Evolutionary conservation across 768 basidiomycete genomes (phyloP).

Genomic region (Pleurotus djamor): DNA sequence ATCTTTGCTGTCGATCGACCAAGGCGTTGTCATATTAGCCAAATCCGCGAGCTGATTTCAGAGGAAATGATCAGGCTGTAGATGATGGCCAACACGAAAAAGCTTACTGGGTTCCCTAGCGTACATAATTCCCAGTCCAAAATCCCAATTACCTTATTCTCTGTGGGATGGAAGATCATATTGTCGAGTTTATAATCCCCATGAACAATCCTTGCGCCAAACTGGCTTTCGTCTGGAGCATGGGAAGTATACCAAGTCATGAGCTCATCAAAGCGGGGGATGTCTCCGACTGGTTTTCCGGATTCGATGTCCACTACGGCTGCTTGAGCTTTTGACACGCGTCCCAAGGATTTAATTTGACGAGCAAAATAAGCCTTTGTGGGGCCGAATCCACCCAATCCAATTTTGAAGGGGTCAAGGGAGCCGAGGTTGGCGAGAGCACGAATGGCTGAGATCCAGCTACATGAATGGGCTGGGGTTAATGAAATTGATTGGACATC

Average conservation of each 20-base stretch:
- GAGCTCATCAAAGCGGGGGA: conserved; percentile 74
- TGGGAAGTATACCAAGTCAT: conserved; percentile 73
- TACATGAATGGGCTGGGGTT: conserved; percentile 23
- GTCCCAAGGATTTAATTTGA: conserved; percentile 87
- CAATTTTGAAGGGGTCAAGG: conserved; percentile 62
- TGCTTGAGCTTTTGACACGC: conserved; percentile 80
- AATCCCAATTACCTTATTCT: conserved; percentile 92
- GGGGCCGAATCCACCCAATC: conserved; percentile 71
- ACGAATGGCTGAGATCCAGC: conserved; percentile 76
- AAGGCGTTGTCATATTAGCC: conserved; percentile 86
- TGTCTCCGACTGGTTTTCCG: conserved; percentile 54
- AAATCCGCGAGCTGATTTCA: conserved; percentile 81
- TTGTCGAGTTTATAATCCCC: conserved; percentile 99
- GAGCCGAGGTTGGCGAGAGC: conserved; percentile 68
- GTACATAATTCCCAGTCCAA: conserved; percentile 98
- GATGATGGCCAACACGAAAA: too few relatives aligned
- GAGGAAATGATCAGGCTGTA: too few relatives aligned
- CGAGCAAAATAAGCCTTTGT: conserved; percentile 85
- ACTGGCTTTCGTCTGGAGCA: conserved; percentile 74
- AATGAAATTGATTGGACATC: background rate
- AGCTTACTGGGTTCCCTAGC: conserved; percentile 79
- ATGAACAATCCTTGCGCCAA: conserved; percentile 86
- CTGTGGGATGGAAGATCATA: conserved; percentile 88
- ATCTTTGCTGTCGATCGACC: conserved; percentile 52
- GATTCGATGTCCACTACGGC: conserved; percentile 65